phyloP scores from a whole-genome alignment of 345 rosid genomes.

The Durio zibethinus region DNA sequence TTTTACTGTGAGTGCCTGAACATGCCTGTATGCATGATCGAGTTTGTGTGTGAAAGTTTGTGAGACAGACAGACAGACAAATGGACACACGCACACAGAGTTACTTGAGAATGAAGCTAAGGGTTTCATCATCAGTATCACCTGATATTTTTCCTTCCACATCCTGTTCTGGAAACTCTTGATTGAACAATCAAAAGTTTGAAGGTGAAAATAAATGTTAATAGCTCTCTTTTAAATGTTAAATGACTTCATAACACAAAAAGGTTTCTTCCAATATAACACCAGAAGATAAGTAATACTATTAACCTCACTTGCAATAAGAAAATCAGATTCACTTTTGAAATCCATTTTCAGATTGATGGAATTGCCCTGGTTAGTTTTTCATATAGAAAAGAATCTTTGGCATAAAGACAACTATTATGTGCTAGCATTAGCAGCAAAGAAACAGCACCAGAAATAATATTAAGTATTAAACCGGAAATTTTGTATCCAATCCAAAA shows the following conservation, averaged over 20 bases:
- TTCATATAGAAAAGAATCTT: neutral
- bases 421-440: neutral
- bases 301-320: neutral
- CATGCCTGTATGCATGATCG: neutral
- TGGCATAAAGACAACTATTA: neutral
- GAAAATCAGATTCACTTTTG: neutral
- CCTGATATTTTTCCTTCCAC: constrained; percentile 19
- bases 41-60: neutral
- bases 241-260: neutral
- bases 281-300: neutral
- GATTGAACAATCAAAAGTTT: constrained; percentile 9
- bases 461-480: neutral
- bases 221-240: neutral
- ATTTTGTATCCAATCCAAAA: neutral
- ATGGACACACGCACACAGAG: too few species aligned
- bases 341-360: neutral
- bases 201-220: constrained; percentile 8
- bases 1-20: too few species aligned
- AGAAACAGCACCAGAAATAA: neutral
- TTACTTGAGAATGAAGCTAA: constrained; percentile 44
- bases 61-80: constrained; percentile 22
- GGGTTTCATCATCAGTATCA: constrained; percentile 40
- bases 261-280: neutral
- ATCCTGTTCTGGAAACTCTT: constrained; percentile 16
- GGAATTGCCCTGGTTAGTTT: neutral